Evolutionary conservation across 2,329 filamentous ascomycete genomes (phyloP), one percentile per base, ranked within the genome.

Genomic region (Aotearoamyces nothofagi): DNA sequence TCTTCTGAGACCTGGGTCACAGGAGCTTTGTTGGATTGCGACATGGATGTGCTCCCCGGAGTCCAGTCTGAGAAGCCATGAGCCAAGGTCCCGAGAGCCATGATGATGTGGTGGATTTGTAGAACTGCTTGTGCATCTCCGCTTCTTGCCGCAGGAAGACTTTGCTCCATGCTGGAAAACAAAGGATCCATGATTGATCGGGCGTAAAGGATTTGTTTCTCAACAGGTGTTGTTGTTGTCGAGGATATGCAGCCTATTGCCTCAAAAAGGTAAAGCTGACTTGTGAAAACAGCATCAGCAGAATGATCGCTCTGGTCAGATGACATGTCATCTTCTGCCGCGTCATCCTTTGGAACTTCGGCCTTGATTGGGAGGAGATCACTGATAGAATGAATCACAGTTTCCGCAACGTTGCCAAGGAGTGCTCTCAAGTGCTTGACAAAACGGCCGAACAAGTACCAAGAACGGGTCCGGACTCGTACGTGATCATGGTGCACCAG

Each of bases 391-490:
- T 84, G 76, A 31, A 98, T 92, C 27, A 98, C 77, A 1, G 78
- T 87, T 51, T 93, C 79, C 1, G 87, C 84, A 17, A 93, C 78
- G 46, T 90, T 83, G 30, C 83, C 84, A 25, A 98, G 71, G 45
- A 92, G 78, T 4, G 68, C 62, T 33, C 86, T 71, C 17, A 98
- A 63, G 41, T 90, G 82, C 57, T 87, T 92, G 34, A 92, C 80
- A 37, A 94, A 78, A 15, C 86, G 79, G 44, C 86, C 79, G 58
- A 98, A 94, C 2, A 98, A 69, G 52, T 96, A 98, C 90, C 90
- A 98, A 1, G 90, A 92, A 34, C 90, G 73, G 5, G 78, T 79
- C 45, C 83, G 81, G 38, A 98, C 79, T 44, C 84, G 82, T 35
- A 82, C 69, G 44, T 93, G 79, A 17, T 78, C 69, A 47, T 92